Percentiles rank a stretch among this genome's conserved stretches.
These are phyloP conservation scores for Pythium scleroteichum DNA, from an alignment of 352 stramenopile genomes.

Conservation along the genomic window DNA sequence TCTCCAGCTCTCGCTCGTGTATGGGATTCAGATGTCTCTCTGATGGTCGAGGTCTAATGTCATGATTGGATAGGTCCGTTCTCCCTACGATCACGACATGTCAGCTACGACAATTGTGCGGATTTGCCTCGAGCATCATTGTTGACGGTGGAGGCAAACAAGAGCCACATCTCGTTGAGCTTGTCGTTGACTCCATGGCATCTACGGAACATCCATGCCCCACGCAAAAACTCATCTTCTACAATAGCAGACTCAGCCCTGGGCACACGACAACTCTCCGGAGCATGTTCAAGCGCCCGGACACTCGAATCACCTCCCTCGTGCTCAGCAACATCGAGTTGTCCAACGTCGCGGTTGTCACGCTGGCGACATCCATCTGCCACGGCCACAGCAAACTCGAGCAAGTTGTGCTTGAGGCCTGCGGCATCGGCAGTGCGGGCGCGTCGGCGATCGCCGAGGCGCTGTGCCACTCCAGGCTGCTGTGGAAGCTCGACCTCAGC, in stretches of 20 bases:
- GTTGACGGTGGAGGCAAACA: slow-evolving; percentile 40
- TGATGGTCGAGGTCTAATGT: not conserved
- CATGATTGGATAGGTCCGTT: slow-evolving; percentile 28
- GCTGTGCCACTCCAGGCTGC: slow-evolving; percentile 39
- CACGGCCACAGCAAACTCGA: slow-evolving; percentile 54
- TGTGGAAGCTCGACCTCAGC: slow-evolving; percentile 80
- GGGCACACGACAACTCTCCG: slow-evolving; percentile 37
- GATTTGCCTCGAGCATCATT: slow-evolving; percentile 58
- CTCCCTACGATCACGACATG: slow-evolving; percentile 35
- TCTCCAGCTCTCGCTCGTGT: slow-evolving; percentile 65
- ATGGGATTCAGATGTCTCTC: no score
- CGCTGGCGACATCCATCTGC: slow-evolving; percentile 45
- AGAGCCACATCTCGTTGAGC: slow-evolving; percentile 40
- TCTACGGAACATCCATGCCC: slow-evolving; percentile 30
- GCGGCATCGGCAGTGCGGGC: slow-evolving; percentile 49
- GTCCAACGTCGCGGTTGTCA: slow-evolving; percentile 33
- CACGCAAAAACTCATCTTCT: slow-evolving; percentile 69
- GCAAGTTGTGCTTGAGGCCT: slow-evolving; percentile 73
- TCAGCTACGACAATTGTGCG: slow-evolving; percentile 61
- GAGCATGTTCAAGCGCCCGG: slow-evolving; percentile 37
- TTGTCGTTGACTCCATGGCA: slow-evolving; percentile 50
- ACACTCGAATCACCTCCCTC: slow-evolving; percentile 44
- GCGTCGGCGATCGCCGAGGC: slow-evolving; percentile 53
- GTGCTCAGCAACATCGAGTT: slow-evolving; percentile 63
- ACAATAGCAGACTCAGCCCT: slow-evolving; percentile 52